Conservation (phyloP, 441 rosid species). For the Erysimum pusillum region DNA sequence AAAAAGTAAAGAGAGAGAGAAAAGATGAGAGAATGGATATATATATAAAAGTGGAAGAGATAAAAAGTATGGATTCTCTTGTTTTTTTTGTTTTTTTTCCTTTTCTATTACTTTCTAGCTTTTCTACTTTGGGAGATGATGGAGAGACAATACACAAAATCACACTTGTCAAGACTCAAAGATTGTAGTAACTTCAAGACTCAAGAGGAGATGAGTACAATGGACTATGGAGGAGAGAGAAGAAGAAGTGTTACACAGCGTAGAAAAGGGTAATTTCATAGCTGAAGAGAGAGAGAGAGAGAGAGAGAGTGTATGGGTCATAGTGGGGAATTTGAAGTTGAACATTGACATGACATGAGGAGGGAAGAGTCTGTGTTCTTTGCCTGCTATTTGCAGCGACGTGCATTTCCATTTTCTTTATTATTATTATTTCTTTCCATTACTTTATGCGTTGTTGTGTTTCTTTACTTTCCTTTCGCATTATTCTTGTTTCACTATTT, state of each 20-base stretch:
- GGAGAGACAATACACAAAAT: slow-evolving; percentile 35
- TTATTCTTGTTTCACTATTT: slow-evolving; percentile 50
- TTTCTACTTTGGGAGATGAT: slow-evolving; percentile 42
- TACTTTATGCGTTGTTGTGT: slow-evolving; percentile 37
- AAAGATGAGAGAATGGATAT: no score
- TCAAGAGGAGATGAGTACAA: not conserved
- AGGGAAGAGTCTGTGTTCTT: slow-evolving; percentile 46
- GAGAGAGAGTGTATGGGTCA: no score
- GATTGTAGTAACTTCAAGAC: slow-evolving; percentile 30
- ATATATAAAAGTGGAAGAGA: no score
- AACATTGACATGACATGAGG: slow-evolving; percentile 50
- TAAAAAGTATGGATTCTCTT: not conserved
- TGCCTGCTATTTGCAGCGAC: slow-evolving; percentile 44
- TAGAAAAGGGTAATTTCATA: slow-evolving; percentile 49
- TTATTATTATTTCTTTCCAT: not conserved
- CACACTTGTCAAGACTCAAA: slow-evolving; percentile 39
- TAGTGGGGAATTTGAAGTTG: no score
- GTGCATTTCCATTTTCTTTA: slow-evolving; percentile 9
- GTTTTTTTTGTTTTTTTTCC: slow-evolving; percentile 5
- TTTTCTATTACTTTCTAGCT: slow-evolving; percentile 20
- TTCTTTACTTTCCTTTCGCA: slow-evolving; percentile 41
- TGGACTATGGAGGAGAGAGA: no score
- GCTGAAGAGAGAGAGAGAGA: slow-evolving; percentile 43
- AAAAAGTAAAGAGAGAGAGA: no score
- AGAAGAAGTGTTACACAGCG: no score